phyloP scores from a whole-genome alignment of 495 filamentous ascomycete species.

The Penicillium dipodomyicola region DNA sequence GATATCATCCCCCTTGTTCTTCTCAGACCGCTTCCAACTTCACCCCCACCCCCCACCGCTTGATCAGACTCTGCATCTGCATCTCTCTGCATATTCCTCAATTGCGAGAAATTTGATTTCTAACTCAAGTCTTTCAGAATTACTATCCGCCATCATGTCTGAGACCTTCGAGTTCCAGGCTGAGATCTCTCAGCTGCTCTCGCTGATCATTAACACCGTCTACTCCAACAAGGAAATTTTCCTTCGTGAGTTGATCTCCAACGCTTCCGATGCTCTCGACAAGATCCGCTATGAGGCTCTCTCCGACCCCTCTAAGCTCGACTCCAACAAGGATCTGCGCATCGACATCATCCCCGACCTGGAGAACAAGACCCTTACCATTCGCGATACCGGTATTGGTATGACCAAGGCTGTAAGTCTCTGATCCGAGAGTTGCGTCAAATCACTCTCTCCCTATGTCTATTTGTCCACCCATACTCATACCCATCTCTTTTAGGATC shows the following conservation, averaged over 20 bases:
- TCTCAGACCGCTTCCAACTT: conserved; percentile 1
- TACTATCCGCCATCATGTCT: conserved; percentile 63
- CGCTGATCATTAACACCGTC: conserved; percentile 99
- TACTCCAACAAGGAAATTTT: conserved; percentile 99
- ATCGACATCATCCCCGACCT: conserved; percentile 98
- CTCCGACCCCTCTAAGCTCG: conserved; percentile 95
- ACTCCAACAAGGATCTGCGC: conserved; percentile 91
- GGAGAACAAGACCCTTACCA: conserved; percentile 94
- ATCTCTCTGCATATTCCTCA: background rate
- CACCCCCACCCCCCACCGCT: conserved; percentile 5
- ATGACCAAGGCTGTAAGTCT: conserved; percentile 98
- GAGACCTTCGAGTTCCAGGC: conserved; percentile 99
- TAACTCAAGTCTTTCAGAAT: conserved; percentile 9
- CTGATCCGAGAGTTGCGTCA: background rate
- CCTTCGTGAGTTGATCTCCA: conserved; percentile 95
- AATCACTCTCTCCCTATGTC: background rate
- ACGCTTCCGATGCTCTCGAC: conserved; percentile 96
- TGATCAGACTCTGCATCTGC: conserved; percentile 9
- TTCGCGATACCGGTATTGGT: conserved; percentile 97
- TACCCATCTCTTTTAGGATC: conserved; percentile 58
- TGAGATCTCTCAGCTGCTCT: conserved; percentile 99
- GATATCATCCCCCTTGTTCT: background rate
- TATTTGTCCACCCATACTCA: background rate
- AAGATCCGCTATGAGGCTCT: conserved; percentile 99
- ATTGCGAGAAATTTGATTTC: conserved; percentile 10